Evolutionary conservation across 2,329 filamentous ascomycete species (phyloP), one percentile per base, ranked within the genome.

Genomic region (Colletotrichum navitas): DNA sequence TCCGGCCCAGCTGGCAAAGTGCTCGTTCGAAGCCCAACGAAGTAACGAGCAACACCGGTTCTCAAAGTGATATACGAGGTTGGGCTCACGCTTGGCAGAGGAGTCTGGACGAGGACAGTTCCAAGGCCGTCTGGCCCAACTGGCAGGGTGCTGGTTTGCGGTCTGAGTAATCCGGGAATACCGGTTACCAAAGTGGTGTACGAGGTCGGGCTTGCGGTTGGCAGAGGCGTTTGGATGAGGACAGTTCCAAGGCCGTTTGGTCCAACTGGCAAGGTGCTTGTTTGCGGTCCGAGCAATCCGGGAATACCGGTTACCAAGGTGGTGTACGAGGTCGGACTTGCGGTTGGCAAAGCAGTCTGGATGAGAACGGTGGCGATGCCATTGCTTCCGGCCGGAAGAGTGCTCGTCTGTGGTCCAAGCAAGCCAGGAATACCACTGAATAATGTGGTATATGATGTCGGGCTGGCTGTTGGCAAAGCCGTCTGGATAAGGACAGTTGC

Each of bases 111-210:
- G n/a, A n/a, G n/a, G n/a, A n/a, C n/a, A n/a, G n/a, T n/a, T n/a
- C n/a, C n/a, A n/a, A n/a, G n/a, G n/a, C n/a, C n/a, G n/a, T n/a
- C n/a, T n/a, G n/a, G n/a, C n/a, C n/a, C n/a, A n/a, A n/a, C n/a
- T n/a, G n/a, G n/a, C n/a, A n/a, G n/a, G n/a, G n/a, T n/a, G n/a
- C n/a, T n/a, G n/a, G n/a, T n/a, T n/a, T n/a, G n/a, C n/a, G n/a
- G n/a, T n/a, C n/a, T n/a, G n/a, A n/a, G n/a, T n/a, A n/a, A n/a
- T n/a, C n/a, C n/a, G n/a, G n/a, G n/a, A n/a, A n/a, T n/a, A n/a
- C n/a, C n/a, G n/a, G n/a, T n/a, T n/a, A n/a, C n/a, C 1, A 65
- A 7, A 16, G 66, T 68, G 0, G 66, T 68, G 14, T 58, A 68
- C 2, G 60, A 56, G 6, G 29, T 26, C 8, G 47, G 41, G 12